phyloP scores from a whole-genome alignment of 306 rosid species.

The Corylus avellana region DNA sequence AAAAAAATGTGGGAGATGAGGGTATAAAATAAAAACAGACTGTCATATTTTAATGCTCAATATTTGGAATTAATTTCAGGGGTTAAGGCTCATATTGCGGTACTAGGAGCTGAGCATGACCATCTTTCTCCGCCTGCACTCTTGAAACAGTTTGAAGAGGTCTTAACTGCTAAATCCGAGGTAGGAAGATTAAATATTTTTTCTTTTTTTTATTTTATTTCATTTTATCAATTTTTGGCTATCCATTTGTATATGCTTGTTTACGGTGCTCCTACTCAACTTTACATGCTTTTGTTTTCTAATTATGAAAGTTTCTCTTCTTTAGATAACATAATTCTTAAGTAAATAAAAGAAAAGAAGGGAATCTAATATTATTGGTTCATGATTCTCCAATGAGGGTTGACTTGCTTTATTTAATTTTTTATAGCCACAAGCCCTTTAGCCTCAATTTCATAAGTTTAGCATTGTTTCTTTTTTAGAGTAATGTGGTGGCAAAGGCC shows the following conservation, averaged over 20 bases:
- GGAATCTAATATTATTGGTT: background rate
- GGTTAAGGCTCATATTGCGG: slow-evolving; percentile 45
- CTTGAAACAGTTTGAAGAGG: slow-evolving; percentile 59
- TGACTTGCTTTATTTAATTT: background rate
- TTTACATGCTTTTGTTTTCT: background rate
- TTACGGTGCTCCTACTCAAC: background rate
- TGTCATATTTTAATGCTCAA: background rate
- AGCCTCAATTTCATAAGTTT: background rate
- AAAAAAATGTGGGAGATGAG: background rate
- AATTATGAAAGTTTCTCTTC: background rate
- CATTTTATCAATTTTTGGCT: background rate
- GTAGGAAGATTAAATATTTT: slow-evolving; percentile 24
- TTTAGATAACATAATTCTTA: background rate
- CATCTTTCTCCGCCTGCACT: slow-evolving; percentile 50
- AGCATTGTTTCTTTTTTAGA: background rate
- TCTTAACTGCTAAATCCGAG: slow-evolving; percentile 51
- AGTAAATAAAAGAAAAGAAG: background rate
- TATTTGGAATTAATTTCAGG: slow-evolving; percentile 41
- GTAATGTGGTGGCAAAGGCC: background rate
- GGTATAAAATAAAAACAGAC: background rate
- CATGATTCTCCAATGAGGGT: background rate
- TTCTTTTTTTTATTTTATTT: background rate
- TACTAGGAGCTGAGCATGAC: slow-evolving; percentile 76
- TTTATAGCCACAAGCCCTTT: background rate
- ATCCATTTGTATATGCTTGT: background rate